Percentiles rank a stretch among this genome's conserved stretches.
Conservation (phyloP, 371 early-diverging fungal species). For the Rhizomucor miehei region DNA sequence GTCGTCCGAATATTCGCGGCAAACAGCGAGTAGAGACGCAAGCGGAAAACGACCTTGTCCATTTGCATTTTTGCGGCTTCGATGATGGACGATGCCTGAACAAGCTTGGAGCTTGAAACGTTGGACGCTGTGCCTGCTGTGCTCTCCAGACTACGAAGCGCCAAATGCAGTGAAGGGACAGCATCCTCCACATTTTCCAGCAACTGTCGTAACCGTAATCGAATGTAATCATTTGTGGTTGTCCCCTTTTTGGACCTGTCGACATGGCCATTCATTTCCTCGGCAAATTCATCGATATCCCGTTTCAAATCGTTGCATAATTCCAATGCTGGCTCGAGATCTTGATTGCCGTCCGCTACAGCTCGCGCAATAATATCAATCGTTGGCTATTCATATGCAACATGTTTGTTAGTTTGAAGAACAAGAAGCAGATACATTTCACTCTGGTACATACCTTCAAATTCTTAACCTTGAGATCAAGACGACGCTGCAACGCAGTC, state of each 20-base stretch:
- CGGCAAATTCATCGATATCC: slow-evolving; percentile 55
- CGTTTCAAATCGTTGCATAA: slow-evolving; percentile 55
- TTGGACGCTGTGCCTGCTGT: slow-evolving; percentile 7
- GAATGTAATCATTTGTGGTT: slow-evolving; percentile 21
- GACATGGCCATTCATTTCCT: slow-evolving; percentile 15
- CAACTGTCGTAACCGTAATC: slow-evolving; percentile 40
- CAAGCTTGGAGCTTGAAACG: slow-evolving; percentile 15
- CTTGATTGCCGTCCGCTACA: slow-evolving; percentile 64
- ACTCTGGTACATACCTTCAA: slow-evolving; percentile 34
- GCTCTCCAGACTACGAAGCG: slow-evolving; percentile 30
- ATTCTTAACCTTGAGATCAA: slow-evolving; percentile 44
- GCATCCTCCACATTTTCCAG: slow-evolving; percentile 57
- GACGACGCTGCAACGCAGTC: slow-evolving; percentile 32
- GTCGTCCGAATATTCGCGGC: slow-evolving; percentile 49
- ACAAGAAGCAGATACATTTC: slow-evolving; percentile 38
- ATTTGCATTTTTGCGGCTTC: slow-evolving; percentile 6
- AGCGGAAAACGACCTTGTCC: slow-evolving; percentile 20
- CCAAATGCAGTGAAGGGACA: slow-evolving; percentile 64
- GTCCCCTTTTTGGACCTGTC: slow-evolving; percentile 4
- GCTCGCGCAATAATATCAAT: slow-evolving; percentile 67
- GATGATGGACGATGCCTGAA: slow-evolving; percentile 31
- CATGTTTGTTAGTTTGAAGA: too few species aligned
- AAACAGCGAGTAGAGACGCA: slow-evolving; percentile 67
- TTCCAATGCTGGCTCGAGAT: slow-evolving; percentile 60
- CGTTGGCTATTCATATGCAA: too few species aligned